phyloP scores from a whole-genome alignment of 2,329 filamentous ascomycete species.

The Arthrobotrys sphaeroides region DNA sequence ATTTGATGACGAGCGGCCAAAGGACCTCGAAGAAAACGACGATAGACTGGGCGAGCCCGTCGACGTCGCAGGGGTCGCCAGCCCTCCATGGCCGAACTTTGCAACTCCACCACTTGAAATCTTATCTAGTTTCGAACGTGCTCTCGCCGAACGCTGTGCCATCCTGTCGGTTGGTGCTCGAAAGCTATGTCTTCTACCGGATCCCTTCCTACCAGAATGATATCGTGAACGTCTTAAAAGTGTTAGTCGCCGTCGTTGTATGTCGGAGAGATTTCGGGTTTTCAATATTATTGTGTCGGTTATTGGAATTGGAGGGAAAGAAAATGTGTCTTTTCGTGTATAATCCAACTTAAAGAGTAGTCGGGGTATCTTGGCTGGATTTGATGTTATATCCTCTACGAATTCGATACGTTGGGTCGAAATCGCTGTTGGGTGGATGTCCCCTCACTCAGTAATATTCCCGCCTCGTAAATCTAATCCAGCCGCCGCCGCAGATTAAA shows the following conservation, averaged over 20 bases:
- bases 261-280: slow-evolving; percentile 14
- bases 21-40: slow-evolving; percentile 51
- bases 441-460: slow-evolving; percentile 24
- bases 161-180: slow-evolving; percentile 44
- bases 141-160: slow-evolving; percentile 58
- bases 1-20: slow-evolving; percentile 47
- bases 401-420: background rate
- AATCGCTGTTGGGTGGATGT: background rate
- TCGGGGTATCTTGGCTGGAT: slow-evolving; percentile 2
- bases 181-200: slow-evolving; percentile 14
- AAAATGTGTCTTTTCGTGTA: slow-evolving; percentile 6
- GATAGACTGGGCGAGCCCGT: slow-evolving; percentile 55
- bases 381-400: background rate
- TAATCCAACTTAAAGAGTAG: slow-evolving; percentile 34
- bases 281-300: slow-evolving; percentile 6
- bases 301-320: background rate
- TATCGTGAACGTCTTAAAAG: slow-evolving; percentile 16
- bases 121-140: slow-evolving; percentile 58
- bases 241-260: slow-evolving; percentile 8
- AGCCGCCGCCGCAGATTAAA: slow-evolving; percentile 18
- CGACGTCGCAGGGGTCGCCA: slow-evolving; percentile 56
- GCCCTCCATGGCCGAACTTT: slow-evolving; percentile 55
- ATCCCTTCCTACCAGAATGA: slow-evolving; percentile 25
- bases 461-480: background rate
- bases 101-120: slow-evolving; percentile 55